These are phyloP conservation scores for Collybia mongolica DNA, from an alignment of 768 basidiomycete species.

Conservation along the genomic window DNA sequence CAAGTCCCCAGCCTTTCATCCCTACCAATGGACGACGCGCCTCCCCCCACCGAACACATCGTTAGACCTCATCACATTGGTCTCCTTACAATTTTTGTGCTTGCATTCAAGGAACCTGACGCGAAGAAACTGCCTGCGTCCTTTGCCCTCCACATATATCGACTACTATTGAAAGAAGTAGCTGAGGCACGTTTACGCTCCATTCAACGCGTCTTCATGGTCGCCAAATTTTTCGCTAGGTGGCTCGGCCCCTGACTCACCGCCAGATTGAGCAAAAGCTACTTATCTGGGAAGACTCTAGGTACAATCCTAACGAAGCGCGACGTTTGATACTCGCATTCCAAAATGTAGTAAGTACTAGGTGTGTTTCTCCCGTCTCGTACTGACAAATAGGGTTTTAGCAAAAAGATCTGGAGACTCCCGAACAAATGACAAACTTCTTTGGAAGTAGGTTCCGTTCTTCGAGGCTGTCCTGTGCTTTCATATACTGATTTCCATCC, in stretches of 20 bases:
- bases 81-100: constrained; percentile 60
- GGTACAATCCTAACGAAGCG: constrained; percentile 38
- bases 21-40: constrained; percentile 42
- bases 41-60: constrained; percentile 63
- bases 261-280: constrained; percentile 46
- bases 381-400: constrained; percentile 11
- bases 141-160: constrained; percentile 64
- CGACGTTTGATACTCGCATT: constrained; percentile 46
- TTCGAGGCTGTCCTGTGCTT: not conserved
- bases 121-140: constrained; percentile 50
- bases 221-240: constrained; percentile 33
- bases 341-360: constrained; percentile 27
- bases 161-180: constrained; percentile 67
- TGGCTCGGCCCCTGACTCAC: constrained; percentile 61
- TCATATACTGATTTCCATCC: not conserved
- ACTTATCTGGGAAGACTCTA: constrained; percentile 1
- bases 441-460: constrained; percentile 41
- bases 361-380: constrained; percentile 1
- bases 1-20: not conserved
- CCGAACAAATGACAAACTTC: constrained; percentile 64
- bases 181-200: constrained; percentile 51
- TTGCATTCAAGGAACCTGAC: constrained; percentile 60
- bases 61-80: constrained; percentile 78
- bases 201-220: constrained; percentile 3
- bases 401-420: constrained; percentile 50